A percentile compares a stretch with the other conserved stretches of the same genome.
Conservation (phyloP, 2,329 filamentous ascomycete species). For the Paracamarosporium sp. region DNA sequence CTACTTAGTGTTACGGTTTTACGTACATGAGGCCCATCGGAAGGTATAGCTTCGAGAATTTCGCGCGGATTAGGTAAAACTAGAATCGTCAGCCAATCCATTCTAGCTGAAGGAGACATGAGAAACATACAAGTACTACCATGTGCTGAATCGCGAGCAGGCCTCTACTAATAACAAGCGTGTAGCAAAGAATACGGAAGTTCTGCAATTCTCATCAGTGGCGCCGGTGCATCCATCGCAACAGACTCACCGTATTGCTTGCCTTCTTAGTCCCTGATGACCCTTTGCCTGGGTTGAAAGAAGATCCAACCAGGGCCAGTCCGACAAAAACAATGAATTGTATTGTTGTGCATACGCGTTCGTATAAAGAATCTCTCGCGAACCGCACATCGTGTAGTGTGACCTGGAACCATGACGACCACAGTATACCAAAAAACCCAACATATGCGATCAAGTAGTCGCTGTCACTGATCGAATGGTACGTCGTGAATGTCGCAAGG, state of each 20-base stretch:
- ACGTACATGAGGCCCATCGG: conserved; percentile 41
- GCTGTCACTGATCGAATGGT: conserved; percentile 46
- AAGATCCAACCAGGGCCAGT: conserved; percentile 43
- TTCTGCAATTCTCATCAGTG: conserved; percentile 27
- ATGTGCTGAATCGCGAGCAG: conserved; percentile 41
- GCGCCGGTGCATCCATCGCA: background rate
- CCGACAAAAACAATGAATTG: conserved; percentile 48
- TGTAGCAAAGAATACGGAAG: conserved; percentile 44
- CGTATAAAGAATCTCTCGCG: conserved; percentile 46
- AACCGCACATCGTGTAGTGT: conserved; percentile 50
- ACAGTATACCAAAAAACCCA: conserved; percentile 48
- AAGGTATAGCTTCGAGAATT: conserved; percentile 41
- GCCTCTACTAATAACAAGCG: conserved; percentile 41
- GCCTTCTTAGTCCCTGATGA: conserved; percentile 15
- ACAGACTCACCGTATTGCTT: conserved; percentile 34
- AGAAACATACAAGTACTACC: conserved; percentile 35
- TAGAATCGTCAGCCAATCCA: background rate
- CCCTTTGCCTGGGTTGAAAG: conserved; percentile 36
- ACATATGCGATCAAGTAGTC: conserved; percentile 44
- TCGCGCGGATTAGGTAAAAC: conserved; percentile 37
- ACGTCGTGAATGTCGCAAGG: conserved; percentile 48
- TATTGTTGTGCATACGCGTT: conserved; percentile 44
- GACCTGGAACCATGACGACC: conserved; percentile 48
- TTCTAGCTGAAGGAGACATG: background rate
- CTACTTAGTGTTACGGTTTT: no score